These are phyloP conservation scores for Zygoascus tannicola DNA, from an alignment of 805 yeast genomes.

Conservation along the genomic window DNA sequence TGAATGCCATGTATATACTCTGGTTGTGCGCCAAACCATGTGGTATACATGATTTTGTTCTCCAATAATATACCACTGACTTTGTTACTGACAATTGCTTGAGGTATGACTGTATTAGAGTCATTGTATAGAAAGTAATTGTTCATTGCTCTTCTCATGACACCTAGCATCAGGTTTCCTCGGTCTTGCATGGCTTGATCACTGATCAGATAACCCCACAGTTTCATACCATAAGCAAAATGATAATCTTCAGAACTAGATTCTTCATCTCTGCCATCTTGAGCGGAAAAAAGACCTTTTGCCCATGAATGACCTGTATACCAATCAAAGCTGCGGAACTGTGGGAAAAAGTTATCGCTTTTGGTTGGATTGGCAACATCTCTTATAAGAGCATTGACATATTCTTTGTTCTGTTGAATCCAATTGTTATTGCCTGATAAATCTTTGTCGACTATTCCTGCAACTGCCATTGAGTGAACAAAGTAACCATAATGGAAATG, in stretches of 20 bases:
- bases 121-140: slow-evolving; percentile 43
- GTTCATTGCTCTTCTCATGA: slow-evolving; percentile 47
- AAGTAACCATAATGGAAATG: slow-evolving; percentile 84
- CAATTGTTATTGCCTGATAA: slow-evolving; percentile 34
- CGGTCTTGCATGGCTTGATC: slow-evolving; percentile 45
- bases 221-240: slow-evolving; percentile 56
- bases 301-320: slow-evolving; percentile 72
- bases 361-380: slow-evolving; percentile 57
- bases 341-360: slow-evolving; percentile 50
- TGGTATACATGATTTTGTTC: slow-evolving; percentile 62
- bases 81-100: slow-evolving; percentile 43
- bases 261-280: slow-evolving; percentile 66
- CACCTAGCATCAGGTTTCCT: slow-evolving; percentile 49
- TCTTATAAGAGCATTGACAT: slow-evolving; percentile 53
- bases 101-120: slow-evolving; percentile 44
- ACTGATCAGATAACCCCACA: slow-evolving; percentile 55
- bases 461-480: slow-evolving; percentile 72
- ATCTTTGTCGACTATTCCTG: slow-evolving; percentile 53
- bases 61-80: slow-evolving; percentile 65
- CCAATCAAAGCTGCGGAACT: slow-evolving; percentile 60
- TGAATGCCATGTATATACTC: slow-evolving; percentile 73
- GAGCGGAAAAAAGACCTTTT: slow-evolving; percentile 50
- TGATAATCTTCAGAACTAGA: slow-evolving; percentile 64
- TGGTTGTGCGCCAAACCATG: slow-evolving; percentile 53
- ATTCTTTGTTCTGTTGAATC: slow-evolving; percentile 39